phyloP scores from a whole-genome alignment of 306 rosid genomes.

The Cucumis melo region DNA sequence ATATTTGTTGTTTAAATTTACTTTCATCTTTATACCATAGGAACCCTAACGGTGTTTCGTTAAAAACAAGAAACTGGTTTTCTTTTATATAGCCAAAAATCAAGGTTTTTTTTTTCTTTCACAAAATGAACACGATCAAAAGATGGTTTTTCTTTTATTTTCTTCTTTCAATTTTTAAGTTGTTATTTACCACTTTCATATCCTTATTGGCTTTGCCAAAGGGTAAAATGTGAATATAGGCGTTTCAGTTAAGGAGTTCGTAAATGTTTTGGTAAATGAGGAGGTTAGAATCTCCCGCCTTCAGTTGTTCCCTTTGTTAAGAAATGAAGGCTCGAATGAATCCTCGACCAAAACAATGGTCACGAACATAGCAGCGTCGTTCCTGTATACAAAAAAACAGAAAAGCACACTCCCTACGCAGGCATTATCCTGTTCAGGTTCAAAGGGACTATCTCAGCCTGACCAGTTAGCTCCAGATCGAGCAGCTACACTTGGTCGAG shows the following conservation, averaged over 20 bases:
- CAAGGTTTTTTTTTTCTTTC: neutral
- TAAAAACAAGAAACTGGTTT: neutral
- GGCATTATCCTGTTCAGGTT: conserved; percentile 99
- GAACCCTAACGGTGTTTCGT: no score
- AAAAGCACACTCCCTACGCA: conserved; percentile 99
- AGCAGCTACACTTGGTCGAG: conserved; percentile 50
- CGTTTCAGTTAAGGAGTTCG: neutral
- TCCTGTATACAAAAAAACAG: conserved; percentile 50
- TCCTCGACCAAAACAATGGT: conserved; percentile 17
- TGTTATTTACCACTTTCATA: neutral
- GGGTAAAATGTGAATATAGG: neutral
- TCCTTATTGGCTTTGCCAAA: neutral
- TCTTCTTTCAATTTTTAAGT: neutral
- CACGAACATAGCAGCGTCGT: neutral
- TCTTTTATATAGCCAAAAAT: neutral
- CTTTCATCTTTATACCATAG: no score
- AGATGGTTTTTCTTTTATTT: no score
- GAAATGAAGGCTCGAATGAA: neutral
- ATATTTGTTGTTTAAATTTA: no score
- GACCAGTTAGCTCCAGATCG: conserved; percentile 41
- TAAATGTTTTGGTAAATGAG: neutral
- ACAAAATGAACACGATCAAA: neutral
- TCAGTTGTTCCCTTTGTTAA: neutral
- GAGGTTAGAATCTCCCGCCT: neutral
- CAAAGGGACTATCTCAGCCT: conserved; percentile 99